Conservation (phyloP, 2,329 filamentous ascomycete species). For the Gremmenia infestans region DNA sequence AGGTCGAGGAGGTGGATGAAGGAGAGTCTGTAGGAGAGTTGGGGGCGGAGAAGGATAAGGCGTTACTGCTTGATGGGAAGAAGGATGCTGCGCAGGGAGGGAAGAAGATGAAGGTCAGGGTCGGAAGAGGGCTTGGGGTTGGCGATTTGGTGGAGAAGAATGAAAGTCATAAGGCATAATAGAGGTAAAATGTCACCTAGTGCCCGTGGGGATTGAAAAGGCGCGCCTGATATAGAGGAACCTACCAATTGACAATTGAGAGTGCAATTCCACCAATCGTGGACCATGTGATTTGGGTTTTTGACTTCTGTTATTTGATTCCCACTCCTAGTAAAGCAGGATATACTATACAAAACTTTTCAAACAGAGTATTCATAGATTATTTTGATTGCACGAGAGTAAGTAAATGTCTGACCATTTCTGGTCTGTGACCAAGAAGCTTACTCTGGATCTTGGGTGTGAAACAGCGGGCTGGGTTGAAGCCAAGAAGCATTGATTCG, state of each 20-base stretch:
- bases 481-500: too few relatives aligned
- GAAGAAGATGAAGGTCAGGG: slow-evolving; percentile 77
- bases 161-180: slow-evolving; percentile 46
- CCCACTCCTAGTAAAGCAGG: too few relatives aligned
- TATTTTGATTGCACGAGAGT: too few relatives aligned
- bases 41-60: slow-evolving; percentile 42
- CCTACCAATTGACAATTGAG: background rate
- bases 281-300: too few relatives aligned
- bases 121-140: slow-evolving; percentile 75
- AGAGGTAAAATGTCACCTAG: background rate
- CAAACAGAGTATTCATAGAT: too few relatives aligned
- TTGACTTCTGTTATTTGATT: too few relatives aligned
- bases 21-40: slow-evolving; percentile 66
- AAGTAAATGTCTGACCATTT: too few relatives aligned
- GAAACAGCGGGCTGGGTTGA: too few relatives aligned
- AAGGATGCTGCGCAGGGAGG: slow-evolving; percentile 43
- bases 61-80: slow-evolving; percentile 42
- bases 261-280: too few relatives aligned
- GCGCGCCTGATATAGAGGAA: background rate
- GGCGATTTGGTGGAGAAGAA: slow-evolving; percentile 70
- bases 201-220: slow-evolving; percentile 2
- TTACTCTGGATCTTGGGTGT: too few relatives aligned
- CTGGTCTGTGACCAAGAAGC: too few relatives aligned
- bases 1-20: slow-evolving; percentile 51
- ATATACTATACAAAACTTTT: too few relatives aligned